A percentile compares a stretch with the other conserved stretches of the same genome.
phyloP scores from a whole-genome alignment of 2,329 filamentous ascomycete genomes.

The Aspergillus pseudoterreus region DNA sequence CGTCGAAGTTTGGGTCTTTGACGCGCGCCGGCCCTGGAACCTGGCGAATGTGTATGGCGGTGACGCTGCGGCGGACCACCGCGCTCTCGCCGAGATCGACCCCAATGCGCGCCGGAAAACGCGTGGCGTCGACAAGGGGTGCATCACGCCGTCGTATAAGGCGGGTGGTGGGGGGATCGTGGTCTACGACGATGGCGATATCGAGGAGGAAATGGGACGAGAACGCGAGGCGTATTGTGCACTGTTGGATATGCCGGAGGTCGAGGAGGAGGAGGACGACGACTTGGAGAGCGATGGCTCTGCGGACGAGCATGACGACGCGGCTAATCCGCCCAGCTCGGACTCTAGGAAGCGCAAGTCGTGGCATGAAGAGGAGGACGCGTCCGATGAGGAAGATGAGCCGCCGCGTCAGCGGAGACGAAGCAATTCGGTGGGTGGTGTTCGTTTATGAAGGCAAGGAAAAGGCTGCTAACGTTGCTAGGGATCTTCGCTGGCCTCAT shows the following conservation, averaged over 20 bases:
- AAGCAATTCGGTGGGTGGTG: conserved; percentile 71
- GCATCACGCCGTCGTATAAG: conserved; percentile 67
- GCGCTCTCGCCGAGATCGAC: conserved; percentile 43
- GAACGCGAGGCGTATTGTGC: conserved; percentile 82
- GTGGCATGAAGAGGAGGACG: conserved; percentile 67
- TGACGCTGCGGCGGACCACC: conserved; percentile 52
- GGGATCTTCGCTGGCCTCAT: conserved; percentile 40
- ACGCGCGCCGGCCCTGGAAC: conserved; percentile 92
- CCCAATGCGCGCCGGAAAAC: conserved; percentile 47
- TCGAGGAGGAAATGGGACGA: conserved; percentile 70
- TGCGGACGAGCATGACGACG: conserved; percentile 54
- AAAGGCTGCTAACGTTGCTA: conserved; percentile 16
- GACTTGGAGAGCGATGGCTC: conserved; percentile 55
- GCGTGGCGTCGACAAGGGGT: conserved; percentile 67
- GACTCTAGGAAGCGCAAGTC: conserved; percentile 69
- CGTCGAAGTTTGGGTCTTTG: conserved; percentile 94
- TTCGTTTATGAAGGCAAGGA: background rate
- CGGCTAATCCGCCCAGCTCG: conserved; percentile 40
- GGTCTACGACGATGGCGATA: conserved; percentile 94
- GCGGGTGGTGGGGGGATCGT: conserved; percentile 82
- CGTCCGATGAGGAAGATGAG: conserved; percentile 66
- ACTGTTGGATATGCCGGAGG: conserved; percentile 85
- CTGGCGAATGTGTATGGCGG: conserved; percentile 88
- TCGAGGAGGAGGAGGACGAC: conserved; percentile 74
- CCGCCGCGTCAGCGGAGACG: conserved; percentile 75